A percentile compares a stretch with the other conserved stretches of the same genome.
These are phyloP conservation scores for Thermochaetoides thermophila DNA, from an alignment of 495 filamentous ascomycete genomes.

Conservation along the genomic window DNA sequence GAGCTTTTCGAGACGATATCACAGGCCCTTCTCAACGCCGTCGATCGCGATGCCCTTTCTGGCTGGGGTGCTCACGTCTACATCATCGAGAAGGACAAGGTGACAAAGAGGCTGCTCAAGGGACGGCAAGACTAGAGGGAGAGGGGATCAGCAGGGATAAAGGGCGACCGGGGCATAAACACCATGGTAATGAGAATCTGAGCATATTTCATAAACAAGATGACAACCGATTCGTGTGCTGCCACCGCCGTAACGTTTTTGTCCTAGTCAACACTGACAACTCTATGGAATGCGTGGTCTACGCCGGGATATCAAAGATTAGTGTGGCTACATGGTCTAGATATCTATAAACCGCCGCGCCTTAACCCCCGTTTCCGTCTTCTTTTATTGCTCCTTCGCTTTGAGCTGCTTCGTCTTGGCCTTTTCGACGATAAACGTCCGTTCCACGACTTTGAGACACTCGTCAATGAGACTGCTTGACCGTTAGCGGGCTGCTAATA, in stretches of 20 bases:
- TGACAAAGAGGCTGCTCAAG: constrained; percentile 95
- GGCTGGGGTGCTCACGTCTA: constrained; percentile 98
- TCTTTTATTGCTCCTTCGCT: constrained; percentile 25
- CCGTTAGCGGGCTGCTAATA: constrained; percentile 5
- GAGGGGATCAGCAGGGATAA: neutral
- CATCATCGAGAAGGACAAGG: constrained; percentile 99
- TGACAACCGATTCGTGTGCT: too few species aligned
- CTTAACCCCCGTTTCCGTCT: neutral
- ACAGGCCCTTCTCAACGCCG: constrained; percentile 87
- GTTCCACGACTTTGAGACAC: constrained; percentile 66
- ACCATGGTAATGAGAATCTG: constrained; percentile 8
- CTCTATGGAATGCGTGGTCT: too few species aligned
- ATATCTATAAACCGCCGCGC: constrained; percentile 2
- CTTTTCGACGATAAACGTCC: constrained; percentile 39
- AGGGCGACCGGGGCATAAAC: neutral
- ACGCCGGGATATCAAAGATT: too few species aligned
- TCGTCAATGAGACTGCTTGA: constrained; percentile 69
- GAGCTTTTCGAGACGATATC: constrained; percentile 98
- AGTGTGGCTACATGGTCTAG: constrained; percentile 12
- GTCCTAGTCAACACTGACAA: too few species aligned
- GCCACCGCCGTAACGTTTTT: too few species aligned
- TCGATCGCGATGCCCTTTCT: constrained; percentile 89
- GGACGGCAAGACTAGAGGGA: constrained; percentile 45
- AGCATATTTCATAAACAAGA: too few species aligned
- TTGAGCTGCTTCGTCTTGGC: constrained; percentile 13